Conservation (phyloP, 2,329 filamentous ascomycete species). For the Rhinocladiella similis region DNA sequence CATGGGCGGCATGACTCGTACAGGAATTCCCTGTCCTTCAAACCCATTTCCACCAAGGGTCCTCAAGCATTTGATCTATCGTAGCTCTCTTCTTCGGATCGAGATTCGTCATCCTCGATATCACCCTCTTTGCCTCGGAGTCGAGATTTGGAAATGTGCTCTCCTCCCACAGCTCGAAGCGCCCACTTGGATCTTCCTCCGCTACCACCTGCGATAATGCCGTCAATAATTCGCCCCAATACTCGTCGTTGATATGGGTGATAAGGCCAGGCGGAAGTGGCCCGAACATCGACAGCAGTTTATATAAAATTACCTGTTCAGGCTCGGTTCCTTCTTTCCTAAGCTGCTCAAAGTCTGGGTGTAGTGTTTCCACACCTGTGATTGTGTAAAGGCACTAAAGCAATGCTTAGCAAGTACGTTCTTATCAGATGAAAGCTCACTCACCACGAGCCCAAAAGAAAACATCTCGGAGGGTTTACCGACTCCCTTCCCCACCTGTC, state of each 20-base stretch:
- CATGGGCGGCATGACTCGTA: too few species aligned
- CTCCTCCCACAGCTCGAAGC: conserved; percentile 33
- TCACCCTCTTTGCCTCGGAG: not conserved
- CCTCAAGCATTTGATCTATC: conserved; percentile 24
- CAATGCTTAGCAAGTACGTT: conserved; percentile 5
- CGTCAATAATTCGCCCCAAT: conserved; percentile 18
- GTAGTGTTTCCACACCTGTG: conserved; percentile 30
- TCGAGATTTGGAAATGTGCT: conserved; percentile 31
- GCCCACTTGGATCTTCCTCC: conserved; percentile 10
- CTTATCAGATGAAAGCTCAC: conserved; percentile 5
- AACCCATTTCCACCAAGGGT: conserved; percentile 19
- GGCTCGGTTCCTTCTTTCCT: conserved; percentile 28
- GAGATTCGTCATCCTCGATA: conserved; percentile 18
- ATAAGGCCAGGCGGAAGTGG: conserved; percentile 32
- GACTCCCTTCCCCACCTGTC: not conserved
- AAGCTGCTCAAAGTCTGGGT: conserved; percentile 30
- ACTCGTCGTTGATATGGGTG: conserved; percentile 32
- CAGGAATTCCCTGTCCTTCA: too few species aligned
- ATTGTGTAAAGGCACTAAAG: conserved; percentile 31
- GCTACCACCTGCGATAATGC: conserved; percentile 2
- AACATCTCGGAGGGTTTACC: conserved; percentile 8
- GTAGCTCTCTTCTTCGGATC: conserved; percentile 32
- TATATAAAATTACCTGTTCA: conserved; percentile 32
- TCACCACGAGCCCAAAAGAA: conserved; percentile 18
- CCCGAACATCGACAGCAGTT: conserved; percentile 31